A percentile compares a stretch with the other conserved stretches of the same genome.
phyloP scores from a whole-genome alignment of 768 basidiomycete genomes.

The Russula sp. region DNA sequence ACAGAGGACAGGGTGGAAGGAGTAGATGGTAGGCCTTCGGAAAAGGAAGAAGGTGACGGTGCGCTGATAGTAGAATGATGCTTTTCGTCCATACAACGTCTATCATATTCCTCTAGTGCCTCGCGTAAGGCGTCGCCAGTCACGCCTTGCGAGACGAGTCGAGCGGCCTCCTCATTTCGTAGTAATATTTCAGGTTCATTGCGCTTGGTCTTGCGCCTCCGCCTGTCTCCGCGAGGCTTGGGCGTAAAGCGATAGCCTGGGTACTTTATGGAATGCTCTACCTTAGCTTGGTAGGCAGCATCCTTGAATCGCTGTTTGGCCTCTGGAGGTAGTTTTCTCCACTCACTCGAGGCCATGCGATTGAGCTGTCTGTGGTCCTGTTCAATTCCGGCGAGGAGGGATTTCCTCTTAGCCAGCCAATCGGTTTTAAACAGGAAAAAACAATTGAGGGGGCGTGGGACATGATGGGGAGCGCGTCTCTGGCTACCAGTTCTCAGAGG shows the following conservation, averaged over 20 bases:
- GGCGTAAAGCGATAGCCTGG: constrained; percentile 24
- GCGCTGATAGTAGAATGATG: neutral
- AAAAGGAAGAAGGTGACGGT: neutral
- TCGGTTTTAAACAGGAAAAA: constrained; percentile 27
- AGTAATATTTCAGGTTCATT: constrained; percentile 16
- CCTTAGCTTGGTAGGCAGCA: constrained; percentile 21
- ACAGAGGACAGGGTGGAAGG: neutral
- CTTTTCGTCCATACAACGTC: neutral
- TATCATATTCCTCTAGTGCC: constrained; percentile 9
- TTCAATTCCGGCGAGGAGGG: constrained; percentile 19
- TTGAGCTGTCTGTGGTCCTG: constrained; percentile 23
- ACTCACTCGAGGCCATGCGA: constrained; percentile 23
- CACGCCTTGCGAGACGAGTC: constrained; percentile 10
- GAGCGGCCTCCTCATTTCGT: constrained; percentile 13
- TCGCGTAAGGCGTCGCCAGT: constrained; percentile 7
- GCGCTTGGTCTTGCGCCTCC: constrained; percentile 13
- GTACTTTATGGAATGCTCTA: constrained; percentile 22
- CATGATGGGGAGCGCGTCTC: constrained; percentile 8
- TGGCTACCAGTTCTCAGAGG: neutral
- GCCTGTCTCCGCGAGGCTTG: constrained; percentile 4
- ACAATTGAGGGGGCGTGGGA: constrained; percentile 24
- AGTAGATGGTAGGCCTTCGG: neutral
- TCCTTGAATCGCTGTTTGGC: constrained; percentile 22
- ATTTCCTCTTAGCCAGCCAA: constrained; percentile 23
- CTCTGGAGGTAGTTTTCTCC: constrained; percentile 22